phyloP scores from a whole-genome alignment of 2,329 filamentous ascomycete species.

The Neurospora crassa region DNA sequence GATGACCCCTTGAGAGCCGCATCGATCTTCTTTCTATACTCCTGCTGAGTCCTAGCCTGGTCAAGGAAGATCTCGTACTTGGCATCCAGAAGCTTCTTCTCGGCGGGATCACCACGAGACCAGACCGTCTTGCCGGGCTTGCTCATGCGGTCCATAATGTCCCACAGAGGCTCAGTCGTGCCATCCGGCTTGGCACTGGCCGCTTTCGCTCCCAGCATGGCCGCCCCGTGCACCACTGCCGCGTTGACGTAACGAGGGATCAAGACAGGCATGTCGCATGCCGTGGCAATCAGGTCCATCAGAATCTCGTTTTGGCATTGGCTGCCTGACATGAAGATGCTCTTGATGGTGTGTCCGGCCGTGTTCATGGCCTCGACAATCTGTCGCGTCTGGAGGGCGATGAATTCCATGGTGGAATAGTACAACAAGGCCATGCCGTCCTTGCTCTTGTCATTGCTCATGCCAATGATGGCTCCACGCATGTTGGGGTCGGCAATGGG shows the following conservation, averaged over 20 bases:
- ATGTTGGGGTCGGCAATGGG: conserved; percentile 89
- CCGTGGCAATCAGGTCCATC: conserved; percentile 84
- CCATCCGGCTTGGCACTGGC: conserved; percentile 70
- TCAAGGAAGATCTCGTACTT: conserved; percentile 97
- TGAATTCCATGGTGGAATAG: conserved; percentile 96
- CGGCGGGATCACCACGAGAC: conserved; percentile 59
- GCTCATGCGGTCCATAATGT: conserved; percentile 96
- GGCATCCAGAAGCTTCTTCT: conserved; percentile 71
- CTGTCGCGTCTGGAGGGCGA: conserved; percentile 90
- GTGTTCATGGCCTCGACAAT: conserved; percentile 93
- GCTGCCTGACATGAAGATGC: conserved; percentile 97
- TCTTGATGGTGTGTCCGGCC: conserved; percentile 75
- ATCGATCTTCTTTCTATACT: conserved; percentile 73
- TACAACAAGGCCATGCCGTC: conserved; percentile 87
- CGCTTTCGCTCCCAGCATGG: conserved; percentile 97
- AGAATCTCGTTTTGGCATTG: conserved; percentile 94
- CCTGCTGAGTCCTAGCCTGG: conserved; percentile 77
- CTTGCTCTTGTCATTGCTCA: conserved; percentile 77
- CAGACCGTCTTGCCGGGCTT: conserved; percentile 80
- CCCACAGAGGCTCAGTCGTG: conserved; percentile 80
- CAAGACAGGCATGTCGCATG: conserved; percentile 83
- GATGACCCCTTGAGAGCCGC: conserved; percentile 34
- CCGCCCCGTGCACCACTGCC: conserved; percentile 93
- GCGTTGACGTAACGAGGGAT: conserved; percentile 92
- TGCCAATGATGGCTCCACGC: conserved; percentile 79